phyloP scores from a whole-genome alignment of 306 rosid species.

The Fagus sylvatica region DNA sequence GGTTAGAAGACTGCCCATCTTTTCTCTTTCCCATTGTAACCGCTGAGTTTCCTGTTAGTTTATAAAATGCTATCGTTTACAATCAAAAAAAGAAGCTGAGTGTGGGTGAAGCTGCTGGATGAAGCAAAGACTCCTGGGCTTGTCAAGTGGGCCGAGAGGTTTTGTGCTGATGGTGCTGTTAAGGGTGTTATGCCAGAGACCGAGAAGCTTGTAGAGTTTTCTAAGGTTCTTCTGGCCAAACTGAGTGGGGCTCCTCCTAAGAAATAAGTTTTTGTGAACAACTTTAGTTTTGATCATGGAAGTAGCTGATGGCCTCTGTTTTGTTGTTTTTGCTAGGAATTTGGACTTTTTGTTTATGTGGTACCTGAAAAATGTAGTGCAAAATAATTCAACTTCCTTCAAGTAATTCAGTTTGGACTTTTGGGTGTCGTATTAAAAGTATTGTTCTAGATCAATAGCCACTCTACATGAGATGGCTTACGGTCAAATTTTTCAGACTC shows the following conservation, averaged over 20 bases:
- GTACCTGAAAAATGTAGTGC: neutral
- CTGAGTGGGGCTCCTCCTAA: constrained; percentile 14
- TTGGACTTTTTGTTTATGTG: neutral
- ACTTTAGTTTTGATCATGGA: neutral
- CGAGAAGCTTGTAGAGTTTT: constrained; percentile 49
- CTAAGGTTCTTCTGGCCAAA: constrained; percentile 24
- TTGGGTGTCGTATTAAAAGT: too few species aligned
- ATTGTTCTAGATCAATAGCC: too few species aligned
- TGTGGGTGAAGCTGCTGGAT: constrained; percentile 46
- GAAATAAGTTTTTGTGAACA: neutral
- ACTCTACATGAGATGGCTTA: too few species aligned
- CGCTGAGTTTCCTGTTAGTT: too few species aligned
- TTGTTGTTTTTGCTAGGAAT: neutral
- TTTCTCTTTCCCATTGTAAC: too few species aligned
- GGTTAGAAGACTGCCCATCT: too few species aligned
- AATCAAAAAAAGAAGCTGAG: constrained; percentile 18
- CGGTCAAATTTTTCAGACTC: too few species aligned
- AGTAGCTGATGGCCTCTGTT: neutral
- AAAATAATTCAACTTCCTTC: neutral
- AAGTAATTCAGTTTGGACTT: too few species aligned
- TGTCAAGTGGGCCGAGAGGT: constrained; percentile 46
- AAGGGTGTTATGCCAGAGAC: constrained; percentile 52
- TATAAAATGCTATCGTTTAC: too few species aligned
- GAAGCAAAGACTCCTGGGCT: constrained; percentile 43
- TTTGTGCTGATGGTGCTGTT: constrained; percentile 45